Conservation (phyloP, 768 basidiomycete species). For the Astraeus odoratus region DNA sequence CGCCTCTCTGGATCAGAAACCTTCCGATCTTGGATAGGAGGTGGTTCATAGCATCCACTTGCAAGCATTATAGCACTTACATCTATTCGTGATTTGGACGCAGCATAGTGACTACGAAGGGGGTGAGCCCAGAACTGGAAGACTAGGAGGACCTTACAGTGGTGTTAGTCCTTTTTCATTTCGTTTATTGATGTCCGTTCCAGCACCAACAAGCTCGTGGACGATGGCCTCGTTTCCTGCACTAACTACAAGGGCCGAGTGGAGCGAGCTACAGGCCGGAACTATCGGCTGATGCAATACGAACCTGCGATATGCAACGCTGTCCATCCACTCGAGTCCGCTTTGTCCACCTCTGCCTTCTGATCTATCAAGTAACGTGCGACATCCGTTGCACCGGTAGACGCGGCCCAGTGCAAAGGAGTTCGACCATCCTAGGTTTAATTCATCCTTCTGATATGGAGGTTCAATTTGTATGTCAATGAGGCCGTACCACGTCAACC, state of each 20-base stretch:
- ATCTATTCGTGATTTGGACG: constrained; percentile 84
- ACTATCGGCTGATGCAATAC: background rate
- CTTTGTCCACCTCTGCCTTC: constrained; percentile 56
- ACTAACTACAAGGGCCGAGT: constrained; percentile 54
- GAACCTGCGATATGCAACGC: constrained; percentile 74
- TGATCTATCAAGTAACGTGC: constrained; percentile 62
- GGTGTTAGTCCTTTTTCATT: constrained; percentile 83
- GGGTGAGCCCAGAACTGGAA: background rate
- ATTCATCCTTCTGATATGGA: background rate
- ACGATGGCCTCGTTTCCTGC: constrained; percentile 74
- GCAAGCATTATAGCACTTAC: constrained; percentile 32
- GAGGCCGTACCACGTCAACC: constrained; percentile 47
- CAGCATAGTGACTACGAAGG: constrained; percentile 75
- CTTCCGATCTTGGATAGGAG: constrained; percentile 66
- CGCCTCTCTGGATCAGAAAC: constrained; percentile 78
- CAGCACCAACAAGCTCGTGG: constrained; percentile 71
- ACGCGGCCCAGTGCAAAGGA: constrained; percentile 82
- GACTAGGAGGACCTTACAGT: constrained; percentile 46
- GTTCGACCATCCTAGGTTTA: constrained; percentile 63
- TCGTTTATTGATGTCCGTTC: constrained; percentile 71
- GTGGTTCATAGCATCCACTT: constrained; percentile 19
- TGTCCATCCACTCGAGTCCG: constrained; percentile 68
- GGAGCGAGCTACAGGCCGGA: background rate
- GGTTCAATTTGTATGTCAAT: background rate
- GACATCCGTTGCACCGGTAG: constrained; percentile 64